phyloP scores from a whole-genome alignment of 2,329 filamentous ascomycete species.

The Lecanosticta acicola region DNA sequence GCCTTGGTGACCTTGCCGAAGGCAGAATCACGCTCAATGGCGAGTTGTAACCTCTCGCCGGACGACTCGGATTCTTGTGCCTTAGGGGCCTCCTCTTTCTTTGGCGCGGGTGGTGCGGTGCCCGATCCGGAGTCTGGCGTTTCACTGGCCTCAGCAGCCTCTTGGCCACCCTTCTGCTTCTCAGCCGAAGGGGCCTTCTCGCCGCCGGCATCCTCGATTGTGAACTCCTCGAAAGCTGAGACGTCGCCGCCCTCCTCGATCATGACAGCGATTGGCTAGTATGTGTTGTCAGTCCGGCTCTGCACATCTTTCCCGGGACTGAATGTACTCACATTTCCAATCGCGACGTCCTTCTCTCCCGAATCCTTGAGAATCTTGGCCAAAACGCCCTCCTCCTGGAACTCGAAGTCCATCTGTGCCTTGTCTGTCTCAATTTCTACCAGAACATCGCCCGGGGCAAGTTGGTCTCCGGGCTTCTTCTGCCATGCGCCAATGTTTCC shows the following conservation, averaged over 20 bases:
- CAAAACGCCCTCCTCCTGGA: constrained; percentile 94
- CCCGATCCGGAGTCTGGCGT: constrained; percentile 52
- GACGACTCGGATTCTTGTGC: constrained; percentile 67
- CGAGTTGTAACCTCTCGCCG: constrained; percentile 71
- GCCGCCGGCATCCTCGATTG: constrained; percentile 82
- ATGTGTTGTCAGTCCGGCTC: constrained; percentile 15
- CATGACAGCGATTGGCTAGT: constrained; percentile 87
- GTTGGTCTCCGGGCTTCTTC: constrained; percentile 86
- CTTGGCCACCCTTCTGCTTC: constrained; percentile 57
- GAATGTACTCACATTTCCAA: constrained; percentile 74
- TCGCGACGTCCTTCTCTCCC: constrained; percentile 87
- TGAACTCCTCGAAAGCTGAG: constrained; percentile 82
- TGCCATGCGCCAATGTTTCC: constrained; percentile 97
- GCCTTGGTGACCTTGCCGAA: constrained; percentile 87
- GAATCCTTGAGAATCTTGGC: constrained; percentile 91
- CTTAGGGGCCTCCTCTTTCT: constrained; percentile 49
- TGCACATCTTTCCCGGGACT: neutral
- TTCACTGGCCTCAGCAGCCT: constrained; percentile 57
- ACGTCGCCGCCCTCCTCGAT: constrained; percentile 88
- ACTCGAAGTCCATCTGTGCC: constrained; percentile 99
- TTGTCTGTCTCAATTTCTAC: constrained; percentile 89
- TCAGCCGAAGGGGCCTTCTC: constrained; percentile 60
- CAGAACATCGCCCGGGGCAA: constrained; percentile 87
- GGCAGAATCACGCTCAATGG: constrained; percentile 75
- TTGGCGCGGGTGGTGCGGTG: constrained; percentile 51